A percentile compares a stretch with the other conserved stretches of the same genome.
phyloP scores from a whole-genome alignment of 352 stramenopile genomes.

The Pythium graminicola region DNA sequence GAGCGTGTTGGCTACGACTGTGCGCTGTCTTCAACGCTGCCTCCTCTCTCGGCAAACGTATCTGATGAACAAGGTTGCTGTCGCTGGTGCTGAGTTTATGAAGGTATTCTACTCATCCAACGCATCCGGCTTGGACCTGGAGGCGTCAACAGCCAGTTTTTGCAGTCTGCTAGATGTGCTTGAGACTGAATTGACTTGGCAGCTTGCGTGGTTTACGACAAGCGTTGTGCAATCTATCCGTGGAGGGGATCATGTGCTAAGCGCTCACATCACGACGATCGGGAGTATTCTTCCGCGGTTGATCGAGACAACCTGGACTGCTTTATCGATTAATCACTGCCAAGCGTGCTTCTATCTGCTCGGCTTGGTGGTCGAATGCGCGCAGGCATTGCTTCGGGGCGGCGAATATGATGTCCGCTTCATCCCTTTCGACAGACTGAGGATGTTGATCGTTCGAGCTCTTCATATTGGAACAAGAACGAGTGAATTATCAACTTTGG shows the following conservation, averaged over 20 bases:
- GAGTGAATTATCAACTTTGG: neutral
- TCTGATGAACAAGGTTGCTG: neutral
- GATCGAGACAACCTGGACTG: neutral
- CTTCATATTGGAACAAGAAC: neutral
- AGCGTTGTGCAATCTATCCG: neutral
- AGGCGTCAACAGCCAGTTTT: neutral
- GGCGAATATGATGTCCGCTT: neutral
- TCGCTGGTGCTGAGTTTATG: neutral
- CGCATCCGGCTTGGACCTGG: no score
- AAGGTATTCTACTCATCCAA: neutral
- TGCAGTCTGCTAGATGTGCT: neutral
- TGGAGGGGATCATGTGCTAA: neutral
- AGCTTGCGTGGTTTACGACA: constrained; percentile 8
- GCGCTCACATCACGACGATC: neutral
- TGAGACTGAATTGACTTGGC: neutral
- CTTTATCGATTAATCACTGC: neutral
- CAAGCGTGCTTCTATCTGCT: constrained; percentile 1
- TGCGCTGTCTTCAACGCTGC: neutral
- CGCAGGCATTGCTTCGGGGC: neutral
- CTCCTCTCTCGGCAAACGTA: neutral
- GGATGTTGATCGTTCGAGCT: neutral
- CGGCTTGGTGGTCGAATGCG: constrained; percentile 4
- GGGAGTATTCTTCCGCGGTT: neutral
- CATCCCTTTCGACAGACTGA: neutral
- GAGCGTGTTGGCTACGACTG: neutral